These are phyloP conservation scores for Penicillium digitatum DNA, from an alignment of 2,329 filamentous ascomycete species.

Conservation along the genomic window DNA sequence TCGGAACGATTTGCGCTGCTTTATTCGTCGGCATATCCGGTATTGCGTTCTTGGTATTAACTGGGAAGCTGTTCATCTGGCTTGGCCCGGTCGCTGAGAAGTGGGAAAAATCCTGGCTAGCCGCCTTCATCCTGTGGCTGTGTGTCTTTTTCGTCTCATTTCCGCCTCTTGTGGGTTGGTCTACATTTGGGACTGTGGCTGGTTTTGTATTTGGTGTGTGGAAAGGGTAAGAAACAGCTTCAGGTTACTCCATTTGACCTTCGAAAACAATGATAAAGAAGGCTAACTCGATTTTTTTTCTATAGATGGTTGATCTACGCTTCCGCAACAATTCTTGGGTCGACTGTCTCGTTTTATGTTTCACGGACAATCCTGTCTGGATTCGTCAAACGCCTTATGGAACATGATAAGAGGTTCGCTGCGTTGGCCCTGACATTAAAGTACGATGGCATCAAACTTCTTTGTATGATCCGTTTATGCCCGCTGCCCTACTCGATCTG, in stretches of 20 bases:
- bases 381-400: conserved; percentile 77
- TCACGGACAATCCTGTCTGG: conserved; percentile 72
- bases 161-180: conserved; percentile 84
- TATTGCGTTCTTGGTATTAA: conserved; percentile 72
- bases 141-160: conserved; percentile 74
- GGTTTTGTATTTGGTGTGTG: conserved; percentile 70
- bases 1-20: conserved; percentile 52
- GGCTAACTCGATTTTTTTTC: conserved; percentile 21
- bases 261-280: background rate
- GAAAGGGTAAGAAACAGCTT: conserved; percentile 55
- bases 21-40: conserved; percentile 53
- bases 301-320: conserved; percentile 78
- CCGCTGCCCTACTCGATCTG: conserved; percentile 88
- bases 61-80: conserved; percentile 71
- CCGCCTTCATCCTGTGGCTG: conserved; percentile 71
- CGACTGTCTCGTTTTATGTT: conserved; percentile 72
- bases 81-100: conserved; percentile 68
- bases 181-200: conserved; percentile 65
- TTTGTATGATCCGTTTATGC: conserved; percentile 88
- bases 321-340: conserved; percentile 72
- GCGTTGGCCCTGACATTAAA: conserved; percentile 84
- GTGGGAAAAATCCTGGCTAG: conserved; percentile 70
- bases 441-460: conserved; percentile 80
- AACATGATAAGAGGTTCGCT: conserved; percentile 79
- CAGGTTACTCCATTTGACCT: background rate